Evolutionary conservation across 331 rosid species (phyloP), one percentile per base, ranked within the genome.

Genomic region (Malus hybrid): DNA sequence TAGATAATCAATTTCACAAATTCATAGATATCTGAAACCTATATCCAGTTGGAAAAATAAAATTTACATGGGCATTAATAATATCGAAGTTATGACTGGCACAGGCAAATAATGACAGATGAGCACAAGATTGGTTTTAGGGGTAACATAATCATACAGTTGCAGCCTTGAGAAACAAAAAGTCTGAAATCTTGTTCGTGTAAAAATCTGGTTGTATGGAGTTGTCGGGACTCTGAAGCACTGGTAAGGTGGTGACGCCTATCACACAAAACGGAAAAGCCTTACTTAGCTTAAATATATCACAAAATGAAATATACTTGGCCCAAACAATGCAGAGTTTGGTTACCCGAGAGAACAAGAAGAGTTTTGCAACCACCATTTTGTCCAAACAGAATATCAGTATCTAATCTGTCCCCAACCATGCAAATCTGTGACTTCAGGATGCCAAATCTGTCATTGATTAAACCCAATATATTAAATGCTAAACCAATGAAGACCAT

Each of bases 391-490:
- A 92, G 85, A 76, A 95, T 90, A 78, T 90, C 97, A 4, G 97
- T 95, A 78, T 95, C 99, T 79, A 95, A 83, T 84, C 97, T 92
- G 92, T 95, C 97, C 70, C 97, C 99, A 78, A 95, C 99, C 97
- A 95, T 92, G 74, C 99, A 95, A 78, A 95, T 95, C 69, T 95
- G 92, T 69, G 99, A 92, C 86, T 95, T 92, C 42, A 76, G 79
- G 80, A 90, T 90, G 79, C 97, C 97, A 84, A 95, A 95, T 77
- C 97, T 90, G 88, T 67, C 62, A 76, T 84, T 71, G 65, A 52
- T 72, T 19, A 55, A 36, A 64, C 52, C 66, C 73, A 76, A 34
- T 55, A 14, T 11, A 74, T 39, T 24, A 69, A 19, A 34, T 19
- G 61, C 52, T 76, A 27, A 76, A 67, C 56, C 44, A 22, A 48